Evolutionary conservation across 225 moss, liverwort and hornwort species (phyloP).

Genomic region (Physcomitrellopsis africana): DNA sequence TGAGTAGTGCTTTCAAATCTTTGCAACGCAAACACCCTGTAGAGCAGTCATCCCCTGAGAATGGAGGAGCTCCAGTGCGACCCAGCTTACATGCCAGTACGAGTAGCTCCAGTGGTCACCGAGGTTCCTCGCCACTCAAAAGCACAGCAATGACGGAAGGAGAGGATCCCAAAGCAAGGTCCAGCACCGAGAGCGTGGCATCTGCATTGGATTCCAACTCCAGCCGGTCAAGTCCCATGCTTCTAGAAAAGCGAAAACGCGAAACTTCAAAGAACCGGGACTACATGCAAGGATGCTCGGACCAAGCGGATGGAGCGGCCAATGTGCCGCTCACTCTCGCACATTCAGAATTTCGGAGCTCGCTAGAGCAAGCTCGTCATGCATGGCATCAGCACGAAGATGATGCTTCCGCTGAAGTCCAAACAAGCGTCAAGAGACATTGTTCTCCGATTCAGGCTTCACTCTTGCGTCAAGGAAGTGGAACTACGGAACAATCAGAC

Average conservation of each 20-base stretch:
- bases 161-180: conserved; percentile 55
- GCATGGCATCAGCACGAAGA: conserved; percentile 52
- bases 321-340: conserved; percentile 74
- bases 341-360: conserved; percentile 48
- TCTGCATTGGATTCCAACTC: conserved; percentile 52
- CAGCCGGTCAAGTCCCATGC: conserved; percentile 54
- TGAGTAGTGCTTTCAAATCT: conserved; percentile 54
- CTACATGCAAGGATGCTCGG: conserved; percentile 36
- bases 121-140: conserved; percentile 51
- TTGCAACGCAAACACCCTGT: conserved; percentile 40
- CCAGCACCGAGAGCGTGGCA: conserved; percentile 59
- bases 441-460: conserved; percentile 73
- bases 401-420: conserved; percentile 41
- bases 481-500: conserved; percentile 41
- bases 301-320: conserved; percentile 45
- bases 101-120: conserved; percentile 62
- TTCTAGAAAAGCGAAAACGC: conserved; percentile 78
- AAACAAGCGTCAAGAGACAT: conserved; percentile 68
- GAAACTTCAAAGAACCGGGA: conserved; percentile 58
- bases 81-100: conserved; percentile 45
- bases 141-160: conserved; percentile 48
- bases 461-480: conserved; percentile 38
- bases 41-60: conserved; percentile 36
- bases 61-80: conserved; percentile 28
- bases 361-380: conserved; percentile 52